Percentiles rank a stretch among this genome's conserved stretches.
phyloP scores from a whole-genome alignment of 257 asterid genomes.

The Solanum corneliomulleri region DNA sequence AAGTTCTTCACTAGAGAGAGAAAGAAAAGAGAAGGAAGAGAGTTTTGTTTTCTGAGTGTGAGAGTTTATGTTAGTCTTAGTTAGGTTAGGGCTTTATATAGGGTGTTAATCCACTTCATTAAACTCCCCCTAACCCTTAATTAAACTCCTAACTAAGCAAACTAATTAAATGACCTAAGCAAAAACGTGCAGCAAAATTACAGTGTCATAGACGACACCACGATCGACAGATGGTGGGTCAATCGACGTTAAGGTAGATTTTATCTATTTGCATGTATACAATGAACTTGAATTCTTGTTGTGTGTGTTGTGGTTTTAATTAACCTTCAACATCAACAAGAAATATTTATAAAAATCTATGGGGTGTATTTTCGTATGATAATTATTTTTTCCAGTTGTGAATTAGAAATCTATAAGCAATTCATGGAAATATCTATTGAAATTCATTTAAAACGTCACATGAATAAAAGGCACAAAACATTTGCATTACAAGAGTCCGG shows the following conservation, averaged over 20 bases:
- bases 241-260: not conserved
- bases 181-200: too few relatives aligned
- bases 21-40: too few relatives aligned
- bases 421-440: not conserved
- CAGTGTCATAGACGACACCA: too few relatives aligned
- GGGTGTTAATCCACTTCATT: too few relatives aligned
- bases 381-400: not conserved
- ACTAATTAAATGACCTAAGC: too few relatives aligned
- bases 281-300: not conserved
- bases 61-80: too few relatives aligned
- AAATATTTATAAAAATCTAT: not conserved
- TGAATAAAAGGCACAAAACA: not conserved
- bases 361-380: not conserved
- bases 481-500: rapidly evolving
- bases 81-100: too few relatives aligned
- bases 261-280: not conserved
- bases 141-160: too few relatives aligned
- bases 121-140: too few relatives aligned
- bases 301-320: not conserved
- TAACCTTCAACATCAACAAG: not conserved
- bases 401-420: not conserved
- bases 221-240: too few relatives aligned
- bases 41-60: too few relatives aligned
- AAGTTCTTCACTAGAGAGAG: too few relatives aligned
- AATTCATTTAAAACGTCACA: not conserved